Percentiles rank a stretch among this genome's conserved stretches.
phyloP scores from a whole-genome alignment of 192 early-diverging fungal genomes.

The Coemansia sp. region DNA sequence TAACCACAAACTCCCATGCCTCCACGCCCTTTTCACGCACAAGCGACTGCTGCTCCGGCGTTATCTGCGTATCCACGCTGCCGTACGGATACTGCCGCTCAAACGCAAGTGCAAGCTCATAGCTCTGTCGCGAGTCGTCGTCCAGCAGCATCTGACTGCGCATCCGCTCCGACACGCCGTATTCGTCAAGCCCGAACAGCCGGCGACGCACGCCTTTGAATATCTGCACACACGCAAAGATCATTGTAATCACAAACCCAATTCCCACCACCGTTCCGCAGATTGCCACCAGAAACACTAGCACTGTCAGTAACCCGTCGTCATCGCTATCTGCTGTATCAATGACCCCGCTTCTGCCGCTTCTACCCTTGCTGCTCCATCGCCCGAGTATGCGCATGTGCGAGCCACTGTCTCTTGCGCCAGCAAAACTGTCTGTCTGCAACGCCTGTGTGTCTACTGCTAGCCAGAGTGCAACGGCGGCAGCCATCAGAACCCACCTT shows the following conservation, averaged over 20 bases:
- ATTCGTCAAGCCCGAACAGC: constrained; percentile 43
- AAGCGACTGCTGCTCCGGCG: constrained; percentile 68
- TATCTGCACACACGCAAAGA: constrained; percentile 20
- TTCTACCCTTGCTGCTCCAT: not conserved
- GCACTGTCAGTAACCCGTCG: constrained; percentile 34
- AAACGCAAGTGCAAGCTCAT: constrained; percentile 61
- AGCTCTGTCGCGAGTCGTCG: constrained; percentile 57
- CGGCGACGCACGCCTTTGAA: constrained; percentile 26
- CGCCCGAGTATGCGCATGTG: not conserved
- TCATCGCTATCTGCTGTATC: constrained; percentile 19
- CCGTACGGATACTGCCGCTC: constrained; percentile 72
- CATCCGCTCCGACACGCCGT: constrained; percentile 49
- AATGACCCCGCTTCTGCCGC: not conserved
- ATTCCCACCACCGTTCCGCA: constrained; percentile 41
- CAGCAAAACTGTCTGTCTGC: not conserved
- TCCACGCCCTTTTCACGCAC: constrained; percentile 82
- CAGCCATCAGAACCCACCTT: constrained; percentile 4
- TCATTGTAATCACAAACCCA: constrained; percentile 30
- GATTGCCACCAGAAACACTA: constrained; percentile 41
- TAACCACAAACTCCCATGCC: constrained; percentile 80
- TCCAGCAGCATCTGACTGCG: constrained; percentile 49
- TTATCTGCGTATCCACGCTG: constrained; percentile 74
- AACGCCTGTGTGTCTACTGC: not conserved
- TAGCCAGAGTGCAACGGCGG: not conserved
- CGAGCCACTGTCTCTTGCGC: not conserved